These are phyloP conservation scores for Cryptosporidium meleagridis DNA, from an alignment of 169 alveolate species.

Conservation along the genomic window DNA sequence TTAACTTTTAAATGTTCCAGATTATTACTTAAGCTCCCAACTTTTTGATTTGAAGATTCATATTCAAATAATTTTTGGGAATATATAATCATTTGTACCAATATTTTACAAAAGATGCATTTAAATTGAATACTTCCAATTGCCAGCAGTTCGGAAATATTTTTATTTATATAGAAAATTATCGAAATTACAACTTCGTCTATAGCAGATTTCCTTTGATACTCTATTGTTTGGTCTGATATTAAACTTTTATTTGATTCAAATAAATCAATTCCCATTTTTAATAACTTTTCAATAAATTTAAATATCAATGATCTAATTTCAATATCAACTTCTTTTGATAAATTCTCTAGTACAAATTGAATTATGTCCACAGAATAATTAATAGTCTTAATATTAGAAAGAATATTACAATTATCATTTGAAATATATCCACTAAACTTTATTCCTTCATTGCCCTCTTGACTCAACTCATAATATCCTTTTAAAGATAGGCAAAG, in stretches of 20 bases:
- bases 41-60: not conserved
- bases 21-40: not conserved
- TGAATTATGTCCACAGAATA: constrained; percentile 12
- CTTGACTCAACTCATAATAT: constrained; percentile 9
- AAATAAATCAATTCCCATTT: constrained; percentile 42
- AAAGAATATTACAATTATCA: not conserved
- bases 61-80: constrained; percentile 4
- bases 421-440: constrained; percentile 3
- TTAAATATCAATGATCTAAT: constrained; percentile 1
- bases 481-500: constrained; percentile 37
- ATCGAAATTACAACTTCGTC: constrained; percentile 15
- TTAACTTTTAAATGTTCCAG: constrained; percentile 3
- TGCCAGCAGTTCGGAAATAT: constrained; percentile 4
- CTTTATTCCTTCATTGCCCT: not conserved
- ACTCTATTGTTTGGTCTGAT: not conserved
- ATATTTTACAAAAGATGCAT: constrained; percentile 15
- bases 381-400: not conserved
- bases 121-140: constrained; percentile 1
- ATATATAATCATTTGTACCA: constrained; percentile 28
- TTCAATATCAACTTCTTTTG: constrained; percentile 44
- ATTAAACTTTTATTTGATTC: not conserved
- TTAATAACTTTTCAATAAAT: constrained; percentile 7
- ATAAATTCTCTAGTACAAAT: not conserved
- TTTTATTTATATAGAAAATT: constrained; percentile 15
- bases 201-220: not conserved